Evolutionary conservation across 495 filamentous ascomycete genomes (phyloP).

Genomic region (Beverwykella pulmonaria): DNA sequence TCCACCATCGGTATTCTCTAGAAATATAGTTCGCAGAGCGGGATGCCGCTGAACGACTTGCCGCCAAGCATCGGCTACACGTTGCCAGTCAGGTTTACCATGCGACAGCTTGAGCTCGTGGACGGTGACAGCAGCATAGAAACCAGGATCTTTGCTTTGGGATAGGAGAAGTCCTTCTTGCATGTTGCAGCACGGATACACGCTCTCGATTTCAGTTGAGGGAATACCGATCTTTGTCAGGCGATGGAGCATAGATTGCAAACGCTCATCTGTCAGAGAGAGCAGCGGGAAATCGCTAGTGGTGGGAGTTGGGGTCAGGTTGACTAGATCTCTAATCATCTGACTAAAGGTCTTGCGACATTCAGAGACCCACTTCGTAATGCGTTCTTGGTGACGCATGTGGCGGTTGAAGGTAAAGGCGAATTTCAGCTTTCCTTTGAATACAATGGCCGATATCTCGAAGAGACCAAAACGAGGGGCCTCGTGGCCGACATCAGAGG

Average conservation of each 20-base stretch:
- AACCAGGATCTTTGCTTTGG: conserved; percentile 57
- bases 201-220: conserved; percentile 55
- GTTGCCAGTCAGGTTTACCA: conserved; percentile 36
- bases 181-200: conserved; percentile 69
- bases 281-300: conserved; percentile 66
- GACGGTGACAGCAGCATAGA: conserved; percentile 63
- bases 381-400: conserved; percentile 60
- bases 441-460: conserved; percentile 65
- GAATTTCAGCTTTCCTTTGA: conserved; percentile 61
- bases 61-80: conserved; percentile 53
- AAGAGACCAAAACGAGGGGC: conserved; percentile 67
- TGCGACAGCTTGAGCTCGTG: conserved; percentile 56
- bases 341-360: conserved; percentile 59
- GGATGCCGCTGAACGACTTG: conserved; percentile 54
- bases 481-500: conserved; percentile 56
- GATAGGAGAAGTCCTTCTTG: conserved; percentile 70
- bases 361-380: conserved; percentile 61
- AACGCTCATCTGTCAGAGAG: conserved; percentile 59
- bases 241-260: conserved; percentile 48
- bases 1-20: conserved; percentile 50
- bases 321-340: conserved; percentile 54
- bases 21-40: conserved; percentile 57
- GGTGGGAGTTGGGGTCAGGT: conserved; percentile 56
- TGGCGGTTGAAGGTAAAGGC: conserved; percentile 66
- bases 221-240: conserved; percentile 52